Base-by-base conservation (phyloP, 345 rosid species). In the Corymbia maculata region DNA sequence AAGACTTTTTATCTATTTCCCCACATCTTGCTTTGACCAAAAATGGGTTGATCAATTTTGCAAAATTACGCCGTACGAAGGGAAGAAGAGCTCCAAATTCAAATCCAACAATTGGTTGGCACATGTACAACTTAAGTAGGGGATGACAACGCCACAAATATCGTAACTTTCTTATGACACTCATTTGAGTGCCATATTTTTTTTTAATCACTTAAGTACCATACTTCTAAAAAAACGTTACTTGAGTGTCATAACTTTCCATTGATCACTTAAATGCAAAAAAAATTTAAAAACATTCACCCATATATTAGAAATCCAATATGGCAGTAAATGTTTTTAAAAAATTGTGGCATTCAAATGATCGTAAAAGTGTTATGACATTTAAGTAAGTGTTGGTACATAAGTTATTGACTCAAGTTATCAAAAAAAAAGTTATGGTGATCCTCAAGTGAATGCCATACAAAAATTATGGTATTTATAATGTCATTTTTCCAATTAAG, bases 321-420 rank as follows among this genome's bases (percentile, higher is more conserved):
- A 0, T 55, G 61, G 0, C 61, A 55, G 0, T 22, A 0, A 55
- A 8, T 2, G 1, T 55, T 55, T 53, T 55, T 55, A 55, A 21
- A 55, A 55, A 0, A 11, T 55, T 26, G 22, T 22, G 12, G 2
- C 28, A 55, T 26, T 22, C 1, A 9, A 55, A 5, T 55, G 0
- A 55, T 22, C 28, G 0, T 1, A 22, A 55, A 55, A 55, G 19
- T 0, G 5, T 55, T 8, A 55, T 21, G 61, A 0, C 12, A 55
- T 0, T 55, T 8, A 55, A 55, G 1, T 55, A 21, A 55, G 11
- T 3, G 0, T 55, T 21, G 2, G 2, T 21, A 1, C 12, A 55
- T 1, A 7, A 21, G 26, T 21, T 55, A 55, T 0, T 9, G 0
- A 55, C 22, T 55, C 2, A 55, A 55, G 11, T 55, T 5, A 55